Evolutionary conservation across 768 basidiomycete genomes (phyloP).

Genomic region (Suillus subluteus): DNA sequence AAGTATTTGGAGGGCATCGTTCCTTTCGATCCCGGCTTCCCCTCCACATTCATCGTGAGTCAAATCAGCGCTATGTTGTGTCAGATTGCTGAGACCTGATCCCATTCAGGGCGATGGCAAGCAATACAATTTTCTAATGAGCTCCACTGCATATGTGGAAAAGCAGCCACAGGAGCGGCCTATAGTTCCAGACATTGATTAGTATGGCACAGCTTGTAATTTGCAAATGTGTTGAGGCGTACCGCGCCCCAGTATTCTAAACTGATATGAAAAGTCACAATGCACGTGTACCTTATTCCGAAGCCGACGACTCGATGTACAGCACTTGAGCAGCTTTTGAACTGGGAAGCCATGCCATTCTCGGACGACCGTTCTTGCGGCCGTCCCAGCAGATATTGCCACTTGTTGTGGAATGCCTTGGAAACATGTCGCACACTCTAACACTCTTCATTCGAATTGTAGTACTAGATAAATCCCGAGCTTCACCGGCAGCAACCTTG

Average conservation of each 20-base stretch:
- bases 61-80: neutral
- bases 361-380: too few species aligned
- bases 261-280: neutral
- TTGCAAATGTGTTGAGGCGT: neutral
- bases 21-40: neutral
- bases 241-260: neutral
- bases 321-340: neutral
- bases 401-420: too few species aligned
- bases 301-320: neutral
- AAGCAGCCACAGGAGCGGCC: neutral
- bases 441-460: too few species aligned
- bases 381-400: too few species aligned
- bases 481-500: too few species aligned
- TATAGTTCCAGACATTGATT: neutral
- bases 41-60: neutral
- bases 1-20: neutral
- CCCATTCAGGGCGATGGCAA: neutral
- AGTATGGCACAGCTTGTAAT: neutral
- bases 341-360: too few species aligned
- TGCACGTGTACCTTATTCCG: neutral
- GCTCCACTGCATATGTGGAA: neutral
- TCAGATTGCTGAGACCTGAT: neutral
- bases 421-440: too few species aligned
- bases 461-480: neutral
- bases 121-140: neutral